Percentiles rank a stretch among this genome's conserved stretches.
These are phyloP conservation scores for Fusarium marasasianum DNA, from an alignment of 2,329 filamentous ascomycete genomes.

Conservation along the genomic window DNA sequence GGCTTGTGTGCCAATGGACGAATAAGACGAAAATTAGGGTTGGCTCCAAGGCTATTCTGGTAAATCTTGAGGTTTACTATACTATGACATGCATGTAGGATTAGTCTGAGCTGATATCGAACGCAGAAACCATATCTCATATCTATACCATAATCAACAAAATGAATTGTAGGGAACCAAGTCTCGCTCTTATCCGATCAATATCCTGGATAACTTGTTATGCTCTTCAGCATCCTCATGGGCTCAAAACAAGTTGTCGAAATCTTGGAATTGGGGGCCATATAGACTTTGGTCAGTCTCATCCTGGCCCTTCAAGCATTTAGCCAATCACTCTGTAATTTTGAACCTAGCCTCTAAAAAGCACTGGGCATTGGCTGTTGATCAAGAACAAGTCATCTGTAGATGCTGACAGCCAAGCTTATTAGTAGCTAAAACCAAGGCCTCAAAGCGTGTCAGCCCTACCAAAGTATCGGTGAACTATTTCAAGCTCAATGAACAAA, in stretches of 20 bases:
- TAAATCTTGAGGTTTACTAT: not conserved
- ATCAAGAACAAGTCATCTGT: not conserved
- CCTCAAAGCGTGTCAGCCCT: conserved; percentile 12
- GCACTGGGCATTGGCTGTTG: not conserved
- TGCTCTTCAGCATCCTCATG: not conserved
- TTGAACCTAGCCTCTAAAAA: not conserved
- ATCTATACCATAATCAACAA: not conserved
- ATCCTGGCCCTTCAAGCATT: not conserved
- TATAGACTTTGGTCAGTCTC: not conserved
- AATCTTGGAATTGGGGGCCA: not conserved
- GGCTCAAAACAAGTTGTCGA: not conserved
- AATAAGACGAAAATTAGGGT: not conserved
- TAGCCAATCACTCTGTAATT: not conserved
- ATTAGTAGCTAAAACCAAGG: not conserved
- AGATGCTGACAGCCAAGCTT: conserved; percentile 17
- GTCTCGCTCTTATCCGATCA: not conserved
- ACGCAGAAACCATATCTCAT: not conserved
- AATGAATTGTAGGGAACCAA: fast-evolving
- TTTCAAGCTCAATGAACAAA: not conserved
- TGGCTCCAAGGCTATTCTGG: not conserved
- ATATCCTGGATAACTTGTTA: fast-evolving
- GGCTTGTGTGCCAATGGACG: not conserved
- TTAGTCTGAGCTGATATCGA: not conserved
- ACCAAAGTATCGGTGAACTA: not conserved
- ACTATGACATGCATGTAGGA: not conserved